Percentiles rank a stretch among this genome's conserved stretches.
These are phyloP conservation scores for Elongisporangium prolatum DNA, from an alignment of 352 stramenopile species.

Conservation along the genomic window DNA sequence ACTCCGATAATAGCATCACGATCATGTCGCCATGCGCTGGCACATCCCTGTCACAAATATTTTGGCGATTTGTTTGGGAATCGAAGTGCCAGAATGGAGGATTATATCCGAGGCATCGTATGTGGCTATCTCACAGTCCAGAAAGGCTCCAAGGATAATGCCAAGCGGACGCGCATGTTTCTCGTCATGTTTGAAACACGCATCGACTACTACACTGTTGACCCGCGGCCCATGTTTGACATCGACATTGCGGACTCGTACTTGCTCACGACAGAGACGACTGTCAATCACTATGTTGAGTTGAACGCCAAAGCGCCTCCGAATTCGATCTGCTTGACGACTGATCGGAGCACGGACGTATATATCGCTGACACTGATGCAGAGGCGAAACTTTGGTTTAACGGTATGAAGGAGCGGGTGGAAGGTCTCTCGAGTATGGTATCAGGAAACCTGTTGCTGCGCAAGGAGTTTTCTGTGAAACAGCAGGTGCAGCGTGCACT, in stretches of 20 bases:
- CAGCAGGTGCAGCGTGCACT: conserved; percentile 52
- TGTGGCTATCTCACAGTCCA: conserved; percentile 66
- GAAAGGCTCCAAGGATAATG: conserved; percentile 33
- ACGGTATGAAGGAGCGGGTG: conserved; percentile 43
- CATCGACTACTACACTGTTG: conserved; percentile 63
- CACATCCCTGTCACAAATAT: neutral
- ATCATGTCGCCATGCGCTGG: neutral
- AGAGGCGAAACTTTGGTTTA: conserved; percentile 44
- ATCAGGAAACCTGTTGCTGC: conserved; percentile 37
- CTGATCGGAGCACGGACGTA: conserved; percentile 51
- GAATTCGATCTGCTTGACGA: conserved; percentile 60
- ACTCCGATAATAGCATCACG: neutral
- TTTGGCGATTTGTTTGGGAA: neutral
- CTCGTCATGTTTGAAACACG: conserved; percentile 71
- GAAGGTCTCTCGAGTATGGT: conserved; percentile 48
- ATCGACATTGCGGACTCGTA: conserved; percentile 49
- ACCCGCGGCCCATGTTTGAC: conserved; percentile 59
- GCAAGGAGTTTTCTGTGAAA: conserved; percentile 38
- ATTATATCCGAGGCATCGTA: conserved; percentile 67
- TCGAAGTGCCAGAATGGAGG: conserved; percentile 31
- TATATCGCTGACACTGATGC: conserved; percentile 48
- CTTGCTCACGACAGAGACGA: conserved; percentile 33
- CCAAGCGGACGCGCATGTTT: conserved; percentile 59
- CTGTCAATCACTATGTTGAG: conserved; percentile 57
- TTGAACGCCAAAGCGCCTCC: conserved; percentile 47